These are phyloP conservation scores for Kwoniella heveanensis DNA, from an alignment of 768 basidiomycete genomes.

Conservation along the genomic window DNA sequence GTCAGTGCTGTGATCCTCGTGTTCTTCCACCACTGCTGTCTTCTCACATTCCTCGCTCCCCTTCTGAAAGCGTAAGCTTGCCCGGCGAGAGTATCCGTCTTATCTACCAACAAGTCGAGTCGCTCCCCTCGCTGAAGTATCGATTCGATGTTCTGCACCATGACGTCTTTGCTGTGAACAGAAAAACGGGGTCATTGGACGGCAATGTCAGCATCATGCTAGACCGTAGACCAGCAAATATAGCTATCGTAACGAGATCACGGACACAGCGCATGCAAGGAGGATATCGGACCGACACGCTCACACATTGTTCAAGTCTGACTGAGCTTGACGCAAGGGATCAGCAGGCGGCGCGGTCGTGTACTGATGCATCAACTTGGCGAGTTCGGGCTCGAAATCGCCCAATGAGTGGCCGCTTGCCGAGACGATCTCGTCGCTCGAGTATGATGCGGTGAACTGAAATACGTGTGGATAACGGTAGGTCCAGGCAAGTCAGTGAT, in stretches of 20 bases:
- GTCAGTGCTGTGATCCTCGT: slow-evolving; percentile 61
- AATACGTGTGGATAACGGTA: too few species aligned
- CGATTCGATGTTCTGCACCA: slow-evolving; percentile 98
- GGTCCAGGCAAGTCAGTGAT: too few species aligned
- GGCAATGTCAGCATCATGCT: too few species aligned
- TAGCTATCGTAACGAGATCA: too few species aligned
- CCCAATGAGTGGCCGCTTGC: slow-evolving; percentile 56
- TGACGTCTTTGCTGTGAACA: slow-evolving; percentile 76
- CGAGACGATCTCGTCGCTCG: slow-evolving; percentile 53
- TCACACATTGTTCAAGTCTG: slow-evolving; percentile 64
- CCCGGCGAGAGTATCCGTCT: slow-evolving; percentile 91
- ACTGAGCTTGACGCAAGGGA: slow-evolving; percentile 84
- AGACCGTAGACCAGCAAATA: too few species aligned
- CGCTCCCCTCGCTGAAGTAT: slow-evolving; percentile 92
- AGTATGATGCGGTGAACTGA: slow-evolving; percentile 56
- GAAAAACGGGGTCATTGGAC: too few species aligned
- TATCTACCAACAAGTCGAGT: slow-evolving; percentile 92
- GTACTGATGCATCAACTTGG: slow-evolving; percentile 75
- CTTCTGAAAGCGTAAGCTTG: slow-evolving; percentile 92
- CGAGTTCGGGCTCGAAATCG: slow-evolving; percentile 56
- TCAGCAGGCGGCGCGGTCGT: slow-evolving; percentile 84
- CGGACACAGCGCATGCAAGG: too few species aligned
- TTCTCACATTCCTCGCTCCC: slow-evolving; percentile 69
- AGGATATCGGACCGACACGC: slow-evolving; percentile 11
- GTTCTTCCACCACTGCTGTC: slow-evolving; percentile 59